Base-by-base conservation (phyloP, 345 rosid species). In the Eucalyptus cloeziana region DNA sequence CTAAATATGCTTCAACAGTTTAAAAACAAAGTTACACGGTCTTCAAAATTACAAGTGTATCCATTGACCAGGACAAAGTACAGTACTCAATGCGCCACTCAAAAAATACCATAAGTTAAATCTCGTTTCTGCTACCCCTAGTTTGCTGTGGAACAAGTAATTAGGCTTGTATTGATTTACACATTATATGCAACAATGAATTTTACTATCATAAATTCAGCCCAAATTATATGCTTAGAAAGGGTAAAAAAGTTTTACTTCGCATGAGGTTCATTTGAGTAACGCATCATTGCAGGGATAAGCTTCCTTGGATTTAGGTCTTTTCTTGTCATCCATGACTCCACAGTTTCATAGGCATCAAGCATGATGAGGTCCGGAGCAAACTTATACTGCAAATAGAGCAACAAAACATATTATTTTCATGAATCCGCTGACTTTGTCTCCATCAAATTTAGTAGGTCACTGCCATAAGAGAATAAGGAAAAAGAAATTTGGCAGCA, bases 201-300 rank as follows among this genome's bases (percentile, higher is more conserved):
- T 76, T 37, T 76, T 76, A 76, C 27, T 76, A 76, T 76, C 47
- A 76, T 76, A 10, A 76, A 76, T 76, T 76, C 47, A 40, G 85
- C 16, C 7, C 15, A 40, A 64, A 76, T 21, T 10, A 76, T 40
- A 40, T 76, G 85, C 85, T 76, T 24, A 19, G 30, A 87, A 40
- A 69, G 10, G 85, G 85, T 30, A 9, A n/a, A 47, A 87, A n/a
- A 62, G 49, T 87, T 88, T 92, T 96, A 98, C 99, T 96, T 98
- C 88, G 99, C 98, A 98, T 97, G 99, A 93, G 99, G 99, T 93
- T 97, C 99, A 90, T 97, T 96, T 91, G 99, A 96, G 95, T 98
- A 98, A 76, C 99, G 99, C 99, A 98, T 96, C 99, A 98, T 97
- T 87, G 99, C 99, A 91, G 99, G 98, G 91, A 97, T 94, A 88